Evolutionary conservation across 176 grass and related monocot genomes (phyloP), one percentile per base, ranked within the genome.

Genomic region (Pharus latifolius): DNA sequence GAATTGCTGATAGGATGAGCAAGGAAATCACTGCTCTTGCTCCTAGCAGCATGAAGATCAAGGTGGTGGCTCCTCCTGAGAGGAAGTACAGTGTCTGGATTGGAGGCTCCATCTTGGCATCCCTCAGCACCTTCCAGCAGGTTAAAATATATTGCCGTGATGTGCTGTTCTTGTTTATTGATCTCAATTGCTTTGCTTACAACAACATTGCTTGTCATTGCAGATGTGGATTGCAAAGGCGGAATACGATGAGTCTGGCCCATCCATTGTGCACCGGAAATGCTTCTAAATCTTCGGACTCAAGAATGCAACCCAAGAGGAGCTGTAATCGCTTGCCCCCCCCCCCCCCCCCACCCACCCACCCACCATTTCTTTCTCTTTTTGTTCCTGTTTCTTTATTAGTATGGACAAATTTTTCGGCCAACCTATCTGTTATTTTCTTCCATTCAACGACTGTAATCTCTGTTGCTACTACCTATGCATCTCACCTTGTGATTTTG

Each of bases 191-290:
- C 26, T 45, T 23, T 80, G 43, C 85, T 83, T 40, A 84, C 60
- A 45, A 84, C 60, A 45, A 38, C n/a, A 48, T 69, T 74, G 22
- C 41, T 82, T 77, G 48, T 46, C 9, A 22, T 34, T 77, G 62
- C 88, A 96, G 92, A 96, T 96, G 92, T 96, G 92, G 92, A 96
- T 96, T 51, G 85, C 92, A 9, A 96, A 91, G 88, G 92, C 92
- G 40, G 92, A 96, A 60, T 96, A 96, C 16, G 92, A 96, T 0
- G 92, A 96, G 60, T 96, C 92, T 29, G 92, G 92, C 69, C 92
- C 88, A 0, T 96, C 92, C 65, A 96, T 96, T 1, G 92, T 96
- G 65, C 92, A 96, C 88, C 81, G 92, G 82, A 96, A 96, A 84
- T 96, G 92, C 78, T 96, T 96, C 84, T 96, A 88, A 80, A 75